Conservation (phyloP, 2,329 filamentous ascomycete species). For the Pseudofabraea citricarpa region DNA sequence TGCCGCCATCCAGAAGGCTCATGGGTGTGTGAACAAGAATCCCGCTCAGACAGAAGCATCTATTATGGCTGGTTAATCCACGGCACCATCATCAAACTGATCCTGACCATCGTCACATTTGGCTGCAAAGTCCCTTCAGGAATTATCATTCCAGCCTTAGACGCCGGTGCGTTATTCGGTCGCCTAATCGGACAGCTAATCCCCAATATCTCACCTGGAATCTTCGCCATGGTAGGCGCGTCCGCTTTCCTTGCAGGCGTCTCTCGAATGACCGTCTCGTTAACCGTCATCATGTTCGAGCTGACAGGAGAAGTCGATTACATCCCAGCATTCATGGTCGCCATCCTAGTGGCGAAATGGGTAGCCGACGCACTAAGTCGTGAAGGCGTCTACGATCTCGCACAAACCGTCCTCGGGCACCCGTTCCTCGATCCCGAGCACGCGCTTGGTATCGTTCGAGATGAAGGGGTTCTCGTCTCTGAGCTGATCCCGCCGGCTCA, state of each 20-base stretch:
- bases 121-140: slow-evolving; percentile 56
- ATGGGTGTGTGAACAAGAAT: slow-evolving; percentile 49
- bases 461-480: slow-evolving; percentile 33
- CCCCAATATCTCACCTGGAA: slow-evolving; percentile 44
- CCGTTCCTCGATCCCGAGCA: slow-evolving; percentile 52
- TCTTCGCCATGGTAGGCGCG: slow-evolving; percentile 57
- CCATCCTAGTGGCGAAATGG: slow-evolving; percentile 56
- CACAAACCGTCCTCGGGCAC: slow-evolving; percentile 53
- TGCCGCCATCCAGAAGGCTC: slow-evolving; percentile 35
- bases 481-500: slow-evolving; percentile 45
- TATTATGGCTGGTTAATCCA: slow-evolving; percentile 49
- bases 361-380: slow-evolving; percentile 47
- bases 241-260: slow-evolving; percentile 55
- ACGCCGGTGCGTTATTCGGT: slow-evolving; percentile 53
- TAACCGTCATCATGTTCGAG: slow-evolving; percentile 58
- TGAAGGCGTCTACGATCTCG: slow-evolving; percentile 54
- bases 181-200: slow-evolving; percentile 41
- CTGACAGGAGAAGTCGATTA: slow-evolving; percentile 55
- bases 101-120: slow-evolving; percentile 53
- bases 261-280: slow-evolving; percentile 51
- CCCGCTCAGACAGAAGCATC: slow-evolving; percentile 26
- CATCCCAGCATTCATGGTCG: slow-evolving; percentile 53
- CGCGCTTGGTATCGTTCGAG: slow-evolving; percentile 37
- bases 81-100: slow-evolving; percentile 48
- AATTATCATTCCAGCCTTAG: slow-evolving; percentile 55